These are phyloP conservation scores for Pisolithus tinctorius DNA, from an alignment of 768 basidiomycete species.

Conservation along the genomic window DNA sequence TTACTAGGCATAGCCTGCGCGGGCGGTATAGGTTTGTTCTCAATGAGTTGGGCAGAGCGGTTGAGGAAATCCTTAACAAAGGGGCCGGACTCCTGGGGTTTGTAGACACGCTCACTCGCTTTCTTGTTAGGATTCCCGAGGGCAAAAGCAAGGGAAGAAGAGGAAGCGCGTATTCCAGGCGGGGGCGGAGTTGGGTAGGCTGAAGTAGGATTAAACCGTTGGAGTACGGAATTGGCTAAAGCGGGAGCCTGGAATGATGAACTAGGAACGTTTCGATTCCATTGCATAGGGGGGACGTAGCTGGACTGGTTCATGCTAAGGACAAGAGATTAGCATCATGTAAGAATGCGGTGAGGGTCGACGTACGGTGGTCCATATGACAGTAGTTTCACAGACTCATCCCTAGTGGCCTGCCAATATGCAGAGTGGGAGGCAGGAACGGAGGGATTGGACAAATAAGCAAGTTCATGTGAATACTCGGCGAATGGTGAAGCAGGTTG, in stretches of 20 bases:
- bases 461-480: slow-evolving; percentile 59
- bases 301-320: slow-evolving; percentile 19
- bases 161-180: slow-evolving; percentile 54
- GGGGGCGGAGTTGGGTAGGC: slow-evolving; percentile 70
- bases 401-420: slow-evolving; percentile 60
- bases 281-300: slow-evolving; percentile 33
- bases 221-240: slow-evolving; percentile 61
- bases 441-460: slow-evolving; percentile 47
- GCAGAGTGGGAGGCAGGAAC: slow-evolving; percentile 39
- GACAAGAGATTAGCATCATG: slow-evolving; percentile 4
- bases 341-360: not conserved
- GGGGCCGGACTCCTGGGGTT: slow-evolving; percentile 49
- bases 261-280: slow-evolving; percentile 35
- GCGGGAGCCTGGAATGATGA: slow-evolving; percentile 49
- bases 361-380: slow-evolving; percentile 48
- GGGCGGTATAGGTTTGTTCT: slow-evolving; percentile 17
- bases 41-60: slow-evolving; percentile 40
- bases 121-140: slow-evolving; percentile 42
- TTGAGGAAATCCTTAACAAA: slow-evolving; percentile 64
- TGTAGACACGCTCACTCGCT: slow-evolving; percentile 29
- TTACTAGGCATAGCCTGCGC: slow-evolving; percentile 9
- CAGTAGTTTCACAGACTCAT: slow-evolving; percentile 55
- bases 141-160: slow-evolving; percentile 72
- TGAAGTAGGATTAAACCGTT: slow-evolving; percentile 50
- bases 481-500: slow-evolving; percentile 51